These are phyloP conservation scores for Macrocybe sp. DNA, from an alignment of 1,284 basidiomycete genomes.

Conservation along the genomic window DNA sequence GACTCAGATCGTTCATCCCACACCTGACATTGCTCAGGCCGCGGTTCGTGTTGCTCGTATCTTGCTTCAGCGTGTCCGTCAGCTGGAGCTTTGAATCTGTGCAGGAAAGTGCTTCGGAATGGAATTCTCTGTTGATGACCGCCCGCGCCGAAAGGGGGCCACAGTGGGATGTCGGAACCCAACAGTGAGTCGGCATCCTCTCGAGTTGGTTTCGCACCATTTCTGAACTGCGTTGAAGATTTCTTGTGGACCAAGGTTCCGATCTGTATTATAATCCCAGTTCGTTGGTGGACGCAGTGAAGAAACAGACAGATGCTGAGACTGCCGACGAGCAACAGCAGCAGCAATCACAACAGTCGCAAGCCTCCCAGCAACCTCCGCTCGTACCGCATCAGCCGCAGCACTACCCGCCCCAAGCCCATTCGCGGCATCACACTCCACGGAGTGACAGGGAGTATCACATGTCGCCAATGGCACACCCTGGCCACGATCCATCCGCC, in stretches of 20 bases:
- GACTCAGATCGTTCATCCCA: conserved; percentile 57
- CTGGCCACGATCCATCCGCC: conserved; percentile 21
- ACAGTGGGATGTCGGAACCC: conserved; percentile 81
- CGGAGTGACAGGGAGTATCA: conserved; percentile 27
- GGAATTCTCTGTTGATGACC: conserved; percentile 74
- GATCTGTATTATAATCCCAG: conserved; percentile 64
- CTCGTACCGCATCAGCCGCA: conserved; percentile 13
- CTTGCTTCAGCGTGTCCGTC: conserved; percentile 1
- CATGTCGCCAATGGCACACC: conserved; percentile 26
- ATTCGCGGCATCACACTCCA: conserved; percentile 27
- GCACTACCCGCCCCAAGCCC: conserved; percentile 20
- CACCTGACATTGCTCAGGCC: conserved; percentile 55
- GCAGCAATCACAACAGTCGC: conserved; percentile 21
- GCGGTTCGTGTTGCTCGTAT: conserved; percentile 40
- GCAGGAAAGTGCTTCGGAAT: conserved; percentile 76
- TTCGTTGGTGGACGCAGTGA: conserved; percentile 37
- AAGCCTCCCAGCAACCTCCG: conserved; percentile 8
- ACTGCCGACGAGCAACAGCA: conserved; percentile 25
- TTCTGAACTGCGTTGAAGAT: conserved; percentile 40
- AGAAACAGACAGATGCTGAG: conserved; percentile 37
- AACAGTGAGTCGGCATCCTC: conserved; percentile 48
- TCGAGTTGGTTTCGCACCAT: background rate
- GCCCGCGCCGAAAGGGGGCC: conserved; percentile 76
- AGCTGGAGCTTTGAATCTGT: background rate
- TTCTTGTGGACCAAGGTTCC: conserved; percentile 60